A percentile compares a stretch with the other conserved stretches of the same genome.
Evolutionary conservation across 2,329 filamentous ascomycete species (phyloP).

Genomic region (Aspergillus clavatus): DNA sequence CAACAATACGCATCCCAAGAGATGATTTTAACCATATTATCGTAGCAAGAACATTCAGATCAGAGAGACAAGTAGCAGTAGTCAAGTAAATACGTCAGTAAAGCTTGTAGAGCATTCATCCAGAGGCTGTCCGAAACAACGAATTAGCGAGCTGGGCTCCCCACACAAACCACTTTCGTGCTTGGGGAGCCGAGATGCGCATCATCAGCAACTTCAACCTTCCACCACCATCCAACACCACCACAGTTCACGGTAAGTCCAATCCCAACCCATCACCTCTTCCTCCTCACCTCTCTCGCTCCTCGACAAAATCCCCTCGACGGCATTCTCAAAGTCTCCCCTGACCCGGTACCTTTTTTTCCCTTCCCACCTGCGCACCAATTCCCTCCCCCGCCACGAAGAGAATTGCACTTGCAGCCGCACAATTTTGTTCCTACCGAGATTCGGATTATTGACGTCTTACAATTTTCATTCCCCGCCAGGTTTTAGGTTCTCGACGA

Average conservation of each 20-base stretch:
- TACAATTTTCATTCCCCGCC: constrained; percentile 1
- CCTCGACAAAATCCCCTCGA: neutral
- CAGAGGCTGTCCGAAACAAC: constrained; percentile 9
- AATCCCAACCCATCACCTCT: constrained; percentile 2
- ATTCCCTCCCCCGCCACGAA: constrained; percentile 2
- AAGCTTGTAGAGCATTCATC: constrained; percentile 2
- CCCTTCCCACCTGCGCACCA: constrained; percentile 1
- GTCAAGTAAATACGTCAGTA: neutral
- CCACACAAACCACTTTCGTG: constrained; percentile 21
- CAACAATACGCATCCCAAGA: neutral
- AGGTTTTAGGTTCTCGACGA: constrained; percentile 17
- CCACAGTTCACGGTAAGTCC: constrained; percentile 10
- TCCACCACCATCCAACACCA: constrained; percentile 7
- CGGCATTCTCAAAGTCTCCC: neutral
- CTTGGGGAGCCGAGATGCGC: constrained; percentile 9
- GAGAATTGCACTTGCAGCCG: constrained; percentile 1
- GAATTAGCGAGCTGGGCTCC: constrained; percentile 21
- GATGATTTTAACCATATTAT: neutral
- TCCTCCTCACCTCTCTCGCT: neutral
- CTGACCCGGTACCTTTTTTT: neutral
- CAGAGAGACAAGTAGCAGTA: constrained; percentile 2
- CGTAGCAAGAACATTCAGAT: neutral
- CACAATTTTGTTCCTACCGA: constrained; percentile 14
- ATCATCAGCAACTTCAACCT: constrained; percentile 12
- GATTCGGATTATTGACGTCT: constrained; percentile 14